Evolutionary conservation across 345 rosid species (phyloP).

Genomic region (Eucalyptus regnans): DNA sequence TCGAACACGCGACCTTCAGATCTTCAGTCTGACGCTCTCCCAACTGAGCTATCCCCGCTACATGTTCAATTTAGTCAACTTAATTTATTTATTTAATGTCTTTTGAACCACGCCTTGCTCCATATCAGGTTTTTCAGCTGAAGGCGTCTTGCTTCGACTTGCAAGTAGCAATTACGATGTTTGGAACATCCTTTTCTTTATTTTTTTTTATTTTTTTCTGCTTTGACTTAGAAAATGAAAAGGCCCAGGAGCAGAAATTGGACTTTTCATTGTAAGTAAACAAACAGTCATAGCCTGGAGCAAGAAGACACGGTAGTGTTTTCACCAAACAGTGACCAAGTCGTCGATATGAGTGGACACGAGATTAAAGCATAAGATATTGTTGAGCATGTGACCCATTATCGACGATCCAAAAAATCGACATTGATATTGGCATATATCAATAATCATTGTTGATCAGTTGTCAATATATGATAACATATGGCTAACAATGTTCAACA

Average conservation of each 20-base stretch:
- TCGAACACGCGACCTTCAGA: conserved; percentile 96
- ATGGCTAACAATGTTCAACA: not conserved
- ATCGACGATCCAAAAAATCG: not conserved
- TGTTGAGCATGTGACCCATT: not conserved
- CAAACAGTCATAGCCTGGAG: not conserved
- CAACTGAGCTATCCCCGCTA: conserved; percentile 89
- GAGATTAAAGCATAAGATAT: too few relatives aligned
- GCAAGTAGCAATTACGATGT: not conserved
- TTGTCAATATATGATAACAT: too few relatives aligned
- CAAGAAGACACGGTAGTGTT: not conserved
- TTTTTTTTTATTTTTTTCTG: not conserved
- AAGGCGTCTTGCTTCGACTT: not conserved
- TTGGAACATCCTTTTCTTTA: not conserved
- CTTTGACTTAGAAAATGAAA: not conserved
- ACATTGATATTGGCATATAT: not conserved
- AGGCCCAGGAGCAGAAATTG: not conserved
- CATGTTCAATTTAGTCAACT: fast-evolving
- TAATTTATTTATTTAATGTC: fast-evolving
- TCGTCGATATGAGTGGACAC: not conserved
- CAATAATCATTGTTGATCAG: not conserved
- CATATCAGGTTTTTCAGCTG: not conserved
- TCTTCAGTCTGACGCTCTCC: conserved; percentile 98
- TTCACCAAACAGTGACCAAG: not conserved
- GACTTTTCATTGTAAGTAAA: not conserved
- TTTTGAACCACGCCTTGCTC: not conserved